Base-by-base conservation (phyloP, 2,329 filamentous ascomycete genomes). In the Fusarium austroafricanum region DNA sequence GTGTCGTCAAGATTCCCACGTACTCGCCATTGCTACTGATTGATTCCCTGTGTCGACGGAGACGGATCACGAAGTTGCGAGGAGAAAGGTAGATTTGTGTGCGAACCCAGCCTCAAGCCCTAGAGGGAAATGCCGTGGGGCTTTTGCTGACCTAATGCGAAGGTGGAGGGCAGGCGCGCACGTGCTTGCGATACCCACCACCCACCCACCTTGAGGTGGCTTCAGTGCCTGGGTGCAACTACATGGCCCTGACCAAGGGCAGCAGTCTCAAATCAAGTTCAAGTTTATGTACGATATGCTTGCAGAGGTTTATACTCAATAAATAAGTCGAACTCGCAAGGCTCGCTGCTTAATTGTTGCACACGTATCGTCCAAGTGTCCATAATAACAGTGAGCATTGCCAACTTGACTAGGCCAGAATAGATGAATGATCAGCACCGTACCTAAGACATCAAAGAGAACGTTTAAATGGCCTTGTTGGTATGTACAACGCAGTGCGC, bases 11-110 rank as follows among this genome's bases (percentile, higher is more conserved):
- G 15, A 40, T 21, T 40, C 40, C 37, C 61, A 81, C 79, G 61
- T 75, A 81, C 79, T 81, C 74, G 79, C 79, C 79, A 81, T 81
- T 73, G 75, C 76, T 80, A 77, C 77, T 75, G 73, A 70, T 70
- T 64, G 52, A 65, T 74, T 73, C 67, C 69, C 65, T 68, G 59
- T 70, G 65, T 72, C 70, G 65, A 71, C 68, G 65, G 69, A 71
- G 66, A 65, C 69, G 67, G 59, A 71, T 72, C 70, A 65, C 71
- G 68, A 71, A 70, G 68, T 71, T 77, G 69, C 65, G 63, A 66
- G 52, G 49, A 50, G 54, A 64, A 70, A 68, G 73, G 67, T 67
- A 65, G 71, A 76, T 73, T 71, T 77, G 73, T 75, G 72, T 77
- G 76, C 61, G 72, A 61, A 26, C 23, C 20, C 26, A 57, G 61